These are phyloP conservation scores for Metarhizium robertsii DNA, from an alignment of 2,329 filamentous ascomycete species.

Conservation along the genomic window DNA sequence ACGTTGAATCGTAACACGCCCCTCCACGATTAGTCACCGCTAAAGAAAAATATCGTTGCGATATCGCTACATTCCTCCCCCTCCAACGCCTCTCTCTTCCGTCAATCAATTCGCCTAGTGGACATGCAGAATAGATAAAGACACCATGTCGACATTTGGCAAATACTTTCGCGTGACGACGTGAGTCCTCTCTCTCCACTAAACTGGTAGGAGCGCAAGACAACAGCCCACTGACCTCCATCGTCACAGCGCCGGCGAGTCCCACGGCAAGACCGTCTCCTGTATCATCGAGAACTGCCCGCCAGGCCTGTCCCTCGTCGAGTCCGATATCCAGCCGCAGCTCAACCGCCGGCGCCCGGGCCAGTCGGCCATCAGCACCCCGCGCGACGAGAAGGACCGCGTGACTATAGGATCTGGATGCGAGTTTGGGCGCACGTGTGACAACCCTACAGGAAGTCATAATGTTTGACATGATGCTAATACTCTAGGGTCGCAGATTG, in stretches of 20 bases:
- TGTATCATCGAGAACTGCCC: constrained; percentile 92
- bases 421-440: constrained; percentile 70
- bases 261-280: constrained; percentile 85
- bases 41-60: constrained; percentile 5
- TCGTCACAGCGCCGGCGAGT: constrained; percentile 41
- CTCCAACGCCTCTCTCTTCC: constrained; percentile 5
- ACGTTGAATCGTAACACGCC: neutral
- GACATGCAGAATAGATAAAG: constrained; percentile 8
- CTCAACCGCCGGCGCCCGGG: constrained; percentile 85
- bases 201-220: constrained; percentile 1
- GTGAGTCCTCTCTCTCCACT: constrained; percentile 36
- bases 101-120: constrained; percentile 6
- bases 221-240: neutral
- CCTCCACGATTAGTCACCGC: constrained; percentile 4
- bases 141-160: constrained; percentile 79
- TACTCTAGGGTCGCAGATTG: constrained; percentile 26
- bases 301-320: constrained; percentile 75
- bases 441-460: constrained; percentile 6
- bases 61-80: constrained; percentile 4
- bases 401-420: constrained; percentile 91
- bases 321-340: constrained; percentile 86
- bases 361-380: constrained; percentile 83
- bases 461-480: constrained; percentile 12
- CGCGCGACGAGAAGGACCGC: constrained; percentile 82
- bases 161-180: constrained; percentile 74